A percentile compares a stretch with the other conserved stretches of the same genome.
phyloP scores from a whole-genome alignment of 495 filamentous ascomycete genomes.

The Penicillium steckii region DNA sequence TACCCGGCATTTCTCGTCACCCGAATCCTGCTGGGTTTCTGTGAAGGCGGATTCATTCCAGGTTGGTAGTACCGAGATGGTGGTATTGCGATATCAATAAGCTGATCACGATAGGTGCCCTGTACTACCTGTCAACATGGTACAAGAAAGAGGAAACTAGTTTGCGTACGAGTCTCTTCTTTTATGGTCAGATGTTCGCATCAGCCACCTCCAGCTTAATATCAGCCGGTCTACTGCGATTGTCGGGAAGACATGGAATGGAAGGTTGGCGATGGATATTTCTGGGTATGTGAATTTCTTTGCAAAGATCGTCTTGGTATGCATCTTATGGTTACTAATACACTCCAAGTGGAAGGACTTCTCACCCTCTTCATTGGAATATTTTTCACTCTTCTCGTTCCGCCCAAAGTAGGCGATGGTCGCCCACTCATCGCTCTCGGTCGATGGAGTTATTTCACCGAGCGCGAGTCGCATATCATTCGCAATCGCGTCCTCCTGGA shows the following conservation, averaged over 20 bases:
- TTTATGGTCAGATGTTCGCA: constrained; percentile 54
- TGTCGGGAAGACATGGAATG: constrained; percentile 48
- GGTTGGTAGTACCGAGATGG: constrained; percentile 21
- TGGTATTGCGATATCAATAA: not conserved
- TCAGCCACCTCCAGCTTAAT: constrained; percentile 53
- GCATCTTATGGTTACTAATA: not conserved
- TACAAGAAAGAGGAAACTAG: constrained; percentile 58
- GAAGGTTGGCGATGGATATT: constrained; percentile 66
- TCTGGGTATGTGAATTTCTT: constrained; percentile 33
- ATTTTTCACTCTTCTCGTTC: constrained; percentile 50
- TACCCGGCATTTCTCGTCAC: constrained; percentile 51
- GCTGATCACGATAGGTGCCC: constrained; percentile 35
- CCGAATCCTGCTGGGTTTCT: constrained; percentile 53
- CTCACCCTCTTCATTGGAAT: constrained; percentile 53
- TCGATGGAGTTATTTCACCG: constrained; percentile 42
- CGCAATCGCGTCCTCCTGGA: constrained; percentile 40
- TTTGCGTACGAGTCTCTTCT: constrained; percentile 53
- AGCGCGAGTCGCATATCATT: constrained; percentile 44
- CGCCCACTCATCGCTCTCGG: constrained; percentile 43
- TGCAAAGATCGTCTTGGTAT: no score
- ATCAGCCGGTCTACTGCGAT: constrained; percentile 48
- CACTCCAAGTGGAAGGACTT: constrained; percentile 45
- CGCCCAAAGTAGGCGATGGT: constrained; percentile 38
- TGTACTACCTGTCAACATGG: constrained; percentile 60
- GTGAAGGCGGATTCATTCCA: constrained; percentile 61